These are phyloP conservation scores for Myriosclerotinia curreyana DNA, from an alignment of 2,329 filamentous ascomycete species.

Conservation along the genomic window DNA sequence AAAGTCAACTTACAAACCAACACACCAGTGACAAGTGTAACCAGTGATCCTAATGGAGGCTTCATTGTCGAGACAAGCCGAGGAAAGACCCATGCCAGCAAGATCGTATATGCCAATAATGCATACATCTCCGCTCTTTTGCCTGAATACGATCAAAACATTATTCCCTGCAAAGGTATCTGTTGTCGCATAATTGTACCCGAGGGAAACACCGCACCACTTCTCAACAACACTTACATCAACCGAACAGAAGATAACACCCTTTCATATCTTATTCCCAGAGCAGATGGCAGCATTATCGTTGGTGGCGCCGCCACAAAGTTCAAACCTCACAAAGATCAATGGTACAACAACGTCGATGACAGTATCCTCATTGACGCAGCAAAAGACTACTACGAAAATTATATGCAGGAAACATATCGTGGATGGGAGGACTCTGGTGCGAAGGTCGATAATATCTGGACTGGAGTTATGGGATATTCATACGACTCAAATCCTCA, in stretches of 20 bases:
- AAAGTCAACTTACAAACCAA: slow-evolving; percentile 52
- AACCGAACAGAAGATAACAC: slow-evolving; percentile 21
- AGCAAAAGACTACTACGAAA: slow-evolving; percentile 44
- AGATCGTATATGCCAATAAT: slow-evolving; percentile 64
- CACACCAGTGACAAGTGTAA: slow-evolving; percentile 44
- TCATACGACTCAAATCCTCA: slow-evolving; percentile 18
- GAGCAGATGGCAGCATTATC: slow-evolving; percentile 36
- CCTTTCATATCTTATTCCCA: slow-evolving; percentile 35
- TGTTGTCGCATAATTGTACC: slow-evolving; percentile 42
- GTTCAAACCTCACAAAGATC: slow-evolving; percentile 36
- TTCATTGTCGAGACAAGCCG: slow-evolving; percentile 53
- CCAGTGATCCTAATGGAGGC: slow-evolving; percentile 25
- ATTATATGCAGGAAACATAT: slow-evolving; percentile 42
- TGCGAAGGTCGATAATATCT: slow-evolving; percentile 38
- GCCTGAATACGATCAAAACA: slow-evolving; percentile 49
- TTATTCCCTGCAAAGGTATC: slow-evolving; percentile 56
- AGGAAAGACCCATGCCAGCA: slow-evolving; percentile 51
- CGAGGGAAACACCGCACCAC: slow-evolving; percentile 25
- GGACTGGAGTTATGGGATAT: slow-evolving; percentile 29
- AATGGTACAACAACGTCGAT: slow-evolving; percentile 48
- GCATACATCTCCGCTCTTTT: slow-evolving; percentile 62
- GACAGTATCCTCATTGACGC: slow-evolving; percentile 46
- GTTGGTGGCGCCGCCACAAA: slow-evolving; percentile 44
- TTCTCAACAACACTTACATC: slow-evolving; percentile 29
- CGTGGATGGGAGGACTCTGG: slow-evolving; percentile 46